Base-by-base conservation (phyloP, 148 eudicot genomes). In the Limonium bicolor region DNA sequence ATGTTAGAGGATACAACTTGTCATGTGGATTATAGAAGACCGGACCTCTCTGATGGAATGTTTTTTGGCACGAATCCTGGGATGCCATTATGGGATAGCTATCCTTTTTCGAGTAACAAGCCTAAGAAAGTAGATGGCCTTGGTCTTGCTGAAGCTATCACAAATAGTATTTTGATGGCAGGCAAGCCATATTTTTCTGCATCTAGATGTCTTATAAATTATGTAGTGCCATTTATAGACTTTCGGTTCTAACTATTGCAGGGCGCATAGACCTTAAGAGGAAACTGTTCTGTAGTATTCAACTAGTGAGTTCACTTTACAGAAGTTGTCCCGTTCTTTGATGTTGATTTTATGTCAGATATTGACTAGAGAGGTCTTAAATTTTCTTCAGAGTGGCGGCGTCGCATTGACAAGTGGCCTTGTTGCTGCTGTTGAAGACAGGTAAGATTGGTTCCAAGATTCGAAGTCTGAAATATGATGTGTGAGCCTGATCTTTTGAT, bases 101-200 rank as follows among this genome's bases (percentile, higher is more conserved):
- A 77, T 68, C 82, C 83, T 24, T 36, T 55, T 63, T 67, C 67
- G 51, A 72, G 65, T 39, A 58, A 53, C 32, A 81, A 75, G 67
- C 76, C 61, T 7, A 81, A 73, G 58, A 81, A 76, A 58, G 85
- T 78, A 57, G 93, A 90, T 49, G 81, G 53, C 36, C 68, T 90
- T 53, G 95, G 99, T 53, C 88, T 90, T 51, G 99, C 99, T 53
- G 95, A 81, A 64, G 99, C 99, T 53, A 76, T 90, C 58, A 73
- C 88, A 41, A 90, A 85, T 67, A 90, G 99, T 73, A 90, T 90
- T 54, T 79, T 85, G 60, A 69, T 71, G 56, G 63, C 95, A 31
- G 99, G 99, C 85, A 54, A 40, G 44, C 28, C 21, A 31, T 16
- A 17, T 28, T 42, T n/a, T n/a, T n/a, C n/a, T n/a, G 17, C 20